phyloP scores from a whole-genome alignment of 108 stramenopile species.

The Hondaea fermentalgiana region DNA sequence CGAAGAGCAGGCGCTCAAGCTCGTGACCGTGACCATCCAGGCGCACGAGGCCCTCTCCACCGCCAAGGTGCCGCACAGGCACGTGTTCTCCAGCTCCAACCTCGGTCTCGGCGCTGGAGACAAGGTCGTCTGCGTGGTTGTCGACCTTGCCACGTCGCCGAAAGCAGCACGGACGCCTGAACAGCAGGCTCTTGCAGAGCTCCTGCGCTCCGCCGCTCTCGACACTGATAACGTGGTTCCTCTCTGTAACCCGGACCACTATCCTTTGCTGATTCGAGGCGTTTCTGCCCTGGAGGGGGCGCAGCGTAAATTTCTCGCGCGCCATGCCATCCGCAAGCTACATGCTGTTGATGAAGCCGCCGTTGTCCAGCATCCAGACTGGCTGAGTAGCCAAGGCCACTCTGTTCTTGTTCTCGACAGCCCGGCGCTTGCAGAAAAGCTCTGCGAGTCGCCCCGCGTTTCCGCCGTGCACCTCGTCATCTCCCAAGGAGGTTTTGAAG shows the following conservation, averaged over 20 bases:
- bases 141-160: neutral
- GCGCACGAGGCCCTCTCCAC: neutral
- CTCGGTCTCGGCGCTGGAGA: neutral
- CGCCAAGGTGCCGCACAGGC: neutral
- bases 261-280: neutral
- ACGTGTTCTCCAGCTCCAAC: neutral
- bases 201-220: neutral
- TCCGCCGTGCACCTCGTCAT: neutral
- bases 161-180: neutral
- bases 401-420: neutral
- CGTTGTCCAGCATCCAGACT: neutral
- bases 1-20: neutral
- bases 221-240: neutral
- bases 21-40: neutral
- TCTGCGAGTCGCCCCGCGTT: neutral
- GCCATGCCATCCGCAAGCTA: neutral
- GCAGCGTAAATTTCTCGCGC: neutral
- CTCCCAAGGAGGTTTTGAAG: no score
- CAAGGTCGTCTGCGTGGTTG: neutral
- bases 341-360: neutral
- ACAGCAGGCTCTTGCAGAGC: neutral
- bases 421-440: neutral
- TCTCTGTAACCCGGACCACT: neutral
- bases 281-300: neutral
- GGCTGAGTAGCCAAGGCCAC: neutral